Evolutionary conservation across 805 yeast genomes (phyloP).

Genomic region (Yarrowia porcina): DNA sequence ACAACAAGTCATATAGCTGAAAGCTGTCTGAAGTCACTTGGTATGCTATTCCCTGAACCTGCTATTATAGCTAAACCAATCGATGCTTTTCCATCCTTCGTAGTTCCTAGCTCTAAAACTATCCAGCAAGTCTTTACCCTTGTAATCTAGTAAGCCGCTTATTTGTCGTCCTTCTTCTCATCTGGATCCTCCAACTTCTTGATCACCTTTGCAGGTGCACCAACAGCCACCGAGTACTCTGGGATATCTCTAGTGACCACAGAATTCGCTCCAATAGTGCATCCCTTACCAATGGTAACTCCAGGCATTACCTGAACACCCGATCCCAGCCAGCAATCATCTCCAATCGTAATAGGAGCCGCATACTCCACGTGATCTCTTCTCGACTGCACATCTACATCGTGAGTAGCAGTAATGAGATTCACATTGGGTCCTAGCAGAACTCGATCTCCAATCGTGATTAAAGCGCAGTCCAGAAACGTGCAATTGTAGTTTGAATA

Average conservation of each 20-base stretch:
- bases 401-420: constrained; percentile 63
- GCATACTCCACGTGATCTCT: constrained; percentile 51
- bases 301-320: constrained; percentile 60
- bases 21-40: too few species aligned
- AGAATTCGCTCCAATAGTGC: constrained; percentile 65
- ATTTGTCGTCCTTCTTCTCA: neutral
- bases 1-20: too few species aligned
- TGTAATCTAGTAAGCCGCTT: too few species aligned
- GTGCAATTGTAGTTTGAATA: constrained; percentile 55
- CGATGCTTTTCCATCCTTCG: too few species aligned
- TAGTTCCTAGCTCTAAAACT: too few species aligned
- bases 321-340: constrained; percentile 68
- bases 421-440: constrained; percentile 62
- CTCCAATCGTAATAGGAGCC: constrained; percentile 55
- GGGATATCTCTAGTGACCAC: constrained; percentile 61
- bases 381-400: constrained; percentile 50
- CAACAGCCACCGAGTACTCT: constrained; percentile 53
- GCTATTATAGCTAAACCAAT: too few species aligned
- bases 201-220: constrained; percentile 54
- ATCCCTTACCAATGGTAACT: constrained; percentile 60
- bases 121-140: too few species aligned
- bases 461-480: constrained; percentile 57
- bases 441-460: constrained; percentile 60
- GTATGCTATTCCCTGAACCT: too few species aligned
- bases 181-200: neutral